Evolutionary conservation across 2,329 filamentous ascomycete species (phyloP), one percentile per base, ranked within the genome.

Genomic region (Aspergillus hiratsukae): DNA sequence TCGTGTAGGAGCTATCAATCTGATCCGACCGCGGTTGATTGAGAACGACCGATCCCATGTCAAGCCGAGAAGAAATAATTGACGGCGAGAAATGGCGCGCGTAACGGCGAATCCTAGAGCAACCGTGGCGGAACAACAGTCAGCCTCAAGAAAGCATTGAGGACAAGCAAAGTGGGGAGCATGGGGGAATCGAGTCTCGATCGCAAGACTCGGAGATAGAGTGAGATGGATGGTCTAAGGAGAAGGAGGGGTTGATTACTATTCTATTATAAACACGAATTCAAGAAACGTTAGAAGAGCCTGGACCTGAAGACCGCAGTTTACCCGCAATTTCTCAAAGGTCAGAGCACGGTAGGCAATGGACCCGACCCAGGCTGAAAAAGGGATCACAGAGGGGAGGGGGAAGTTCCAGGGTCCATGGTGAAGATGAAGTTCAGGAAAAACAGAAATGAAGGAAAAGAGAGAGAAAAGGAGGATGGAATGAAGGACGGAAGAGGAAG

Each of bases 21-120:
- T 86, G 81, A 76, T 90, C 86, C 74, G 89, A 83, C 76, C 86
- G 85, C 78, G 86, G 86, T 79, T 93, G 90, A 76, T 78, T 79
- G 66, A 84, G 74, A 69, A 84, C 76, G 65, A 85, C 75, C 71
- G 82, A 83, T 78, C 81, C 81, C 83, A 85, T 86, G 72, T 78
- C 82, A 77, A 75, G 74, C 63, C 65, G 55, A 11, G 27, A 46
- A 48, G 27, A 35, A 49, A 50, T 48, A 41, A 35, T 35, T 37
- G 25, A 49, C 46, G 46, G 43, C 48, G 40, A 50, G 46, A 51
- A 51, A 21, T 49, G 43, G 54, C 53, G 53, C 21, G 43, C 14
- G 19, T 11, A 46, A 59, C 52, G 56, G 54, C 52, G 25, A 11
- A 50, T 46, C 27, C 49, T 58, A 54, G 54, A 57, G 57, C 54